Conservation (phyloP, 2,329 filamentous ascomycete species). For the Pestalotiopsis sp. region DNA sequence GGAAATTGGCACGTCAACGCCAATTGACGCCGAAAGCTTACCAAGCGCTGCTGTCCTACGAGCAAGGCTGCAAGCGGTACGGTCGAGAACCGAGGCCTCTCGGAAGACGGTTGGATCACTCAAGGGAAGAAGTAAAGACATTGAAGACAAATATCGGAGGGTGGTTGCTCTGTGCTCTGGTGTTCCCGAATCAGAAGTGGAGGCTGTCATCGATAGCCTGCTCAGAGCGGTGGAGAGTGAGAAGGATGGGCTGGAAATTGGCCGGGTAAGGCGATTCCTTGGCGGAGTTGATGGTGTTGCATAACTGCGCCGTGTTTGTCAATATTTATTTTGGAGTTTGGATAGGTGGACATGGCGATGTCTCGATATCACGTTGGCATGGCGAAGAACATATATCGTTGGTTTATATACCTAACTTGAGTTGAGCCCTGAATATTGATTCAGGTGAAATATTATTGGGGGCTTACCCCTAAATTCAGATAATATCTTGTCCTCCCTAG, state of each 20-base stretch:
- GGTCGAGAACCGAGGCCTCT: slow-evolving; percentile 66
- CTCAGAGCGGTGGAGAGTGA: slow-evolving; percentile 91
- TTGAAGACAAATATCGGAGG: slow-evolving; percentile 84
- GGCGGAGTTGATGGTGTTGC: slow-evolving; percentile 71
- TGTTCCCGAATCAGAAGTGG: slow-evolving; percentile 75
- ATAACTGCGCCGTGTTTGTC: slow-evolving; percentile 25
- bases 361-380: neutral
- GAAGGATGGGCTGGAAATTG: slow-evolving; percentile 71
- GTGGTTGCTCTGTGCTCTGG: slow-evolving; percentile 86
- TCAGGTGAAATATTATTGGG: neutral
- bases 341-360: neutral
- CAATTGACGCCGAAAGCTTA: slow-evolving; percentile 43
- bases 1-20: slow-evolving; percentile 36
- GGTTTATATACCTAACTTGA: slow-evolving; percentile 5
- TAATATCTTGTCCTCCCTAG: neutral
- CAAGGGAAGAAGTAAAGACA: slow-evolving; percentile 76
- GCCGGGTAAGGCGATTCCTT: slow-evolving; percentile 75
- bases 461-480: neutral
- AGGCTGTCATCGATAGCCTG: slow-evolving; percentile 75
- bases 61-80: slow-evolving; percentile 70
- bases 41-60: slow-evolving; percentile 63
- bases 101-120: slow-evolving; percentile 68
- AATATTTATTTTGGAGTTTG: neutral
- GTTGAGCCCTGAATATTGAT: neutral
- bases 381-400: neutral